These are phyloP conservation scores for Aspergillus baeticus DNA, from an alignment of 495 filamentous ascomycete genomes.

Conservation along the genomic window DNA sequence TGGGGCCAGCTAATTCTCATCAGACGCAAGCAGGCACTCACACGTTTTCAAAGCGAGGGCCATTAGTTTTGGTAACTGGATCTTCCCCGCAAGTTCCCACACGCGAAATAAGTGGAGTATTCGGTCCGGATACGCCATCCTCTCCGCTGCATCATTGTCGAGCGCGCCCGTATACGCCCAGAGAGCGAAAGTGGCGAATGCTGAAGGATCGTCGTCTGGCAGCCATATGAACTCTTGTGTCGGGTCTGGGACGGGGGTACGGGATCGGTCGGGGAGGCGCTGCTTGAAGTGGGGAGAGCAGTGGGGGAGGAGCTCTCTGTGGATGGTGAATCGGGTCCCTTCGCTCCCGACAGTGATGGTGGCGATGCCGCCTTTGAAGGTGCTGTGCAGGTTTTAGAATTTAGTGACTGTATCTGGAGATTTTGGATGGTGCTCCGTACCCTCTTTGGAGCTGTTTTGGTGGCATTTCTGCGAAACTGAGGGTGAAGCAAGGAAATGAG, in stretches of 20 bases:
- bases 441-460: no score
- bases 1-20: neutral
- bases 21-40: neutral
- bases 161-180: neutral
- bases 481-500: no score
- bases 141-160: no score
- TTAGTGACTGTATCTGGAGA: no score
- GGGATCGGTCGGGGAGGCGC: neutral
- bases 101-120: neutral
- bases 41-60: neutral
- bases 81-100: neutral
- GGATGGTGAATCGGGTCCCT: neutral
- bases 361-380: neutral
- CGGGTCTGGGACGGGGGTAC: no score
- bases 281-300: conserved; percentile 1
- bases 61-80: neutral
- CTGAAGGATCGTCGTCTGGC: neutral
- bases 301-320: conserved; percentile 3
- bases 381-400: neutral
- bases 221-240: no score
- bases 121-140: neutral
- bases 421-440: no score
- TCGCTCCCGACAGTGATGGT: neutral
- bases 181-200: conserved; percentile 1
- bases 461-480: no score